phyloP scores from a whole-genome alignment of 441 rosid genomes.

The Theobroma grandiflorum region DNA sequence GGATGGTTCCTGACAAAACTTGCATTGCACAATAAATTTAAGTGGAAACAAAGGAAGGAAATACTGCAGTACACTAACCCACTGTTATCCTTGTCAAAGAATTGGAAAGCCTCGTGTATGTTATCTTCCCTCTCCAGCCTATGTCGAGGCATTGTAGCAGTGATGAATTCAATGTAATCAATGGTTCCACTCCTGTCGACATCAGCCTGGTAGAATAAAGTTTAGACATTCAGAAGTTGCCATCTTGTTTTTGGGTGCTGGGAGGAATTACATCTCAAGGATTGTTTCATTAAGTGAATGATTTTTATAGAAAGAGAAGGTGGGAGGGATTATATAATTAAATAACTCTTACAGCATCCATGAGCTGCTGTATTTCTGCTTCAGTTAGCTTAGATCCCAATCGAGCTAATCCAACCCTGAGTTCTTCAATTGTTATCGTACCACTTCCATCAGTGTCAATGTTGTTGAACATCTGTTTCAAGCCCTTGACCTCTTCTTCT shows the following conservation, averaged over 20 bases:
- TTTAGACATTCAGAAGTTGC: conserved; percentile 7
- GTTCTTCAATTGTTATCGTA: conserved; percentile 81
- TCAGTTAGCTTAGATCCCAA: conserved; percentile 86
- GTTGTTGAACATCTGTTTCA: conserved; percentile 84
- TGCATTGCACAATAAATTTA: too few species aligned
- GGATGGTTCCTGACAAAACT: too few species aligned
- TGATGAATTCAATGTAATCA: conserved; percentile 78
- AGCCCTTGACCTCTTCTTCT: conserved; percentile 85
- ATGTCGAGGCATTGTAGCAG: conserved; percentile 89
- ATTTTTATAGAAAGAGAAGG: not conserved
- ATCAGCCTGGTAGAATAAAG: conserved; percentile 62
- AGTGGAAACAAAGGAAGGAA: not conserved
- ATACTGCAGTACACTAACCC: conserved; percentile 55
- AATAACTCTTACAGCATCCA: conserved; percentile 83
- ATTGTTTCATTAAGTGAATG: not conserved
- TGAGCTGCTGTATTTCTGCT: conserved; percentile 75
- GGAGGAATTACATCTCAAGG: not conserved
- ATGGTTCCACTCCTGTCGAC: conserved; percentile 78
- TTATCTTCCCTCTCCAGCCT: conserved; percentile 80
- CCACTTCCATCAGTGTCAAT: conserved; percentile 90
- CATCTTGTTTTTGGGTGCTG: not conserved
- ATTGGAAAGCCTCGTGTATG: conserved; percentile 67
- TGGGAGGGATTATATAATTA: not conserved
- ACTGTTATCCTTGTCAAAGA: conserved; percentile 75
- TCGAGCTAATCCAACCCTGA: conserved; percentile 63